Percentiles rank a stretch among this genome's conserved stretches.
These are phyloP conservation scores for Alternaria arborescens DNA, from an alignment of 2,329 filamentous ascomycete genomes.

Conservation along the genomic window DNA sequence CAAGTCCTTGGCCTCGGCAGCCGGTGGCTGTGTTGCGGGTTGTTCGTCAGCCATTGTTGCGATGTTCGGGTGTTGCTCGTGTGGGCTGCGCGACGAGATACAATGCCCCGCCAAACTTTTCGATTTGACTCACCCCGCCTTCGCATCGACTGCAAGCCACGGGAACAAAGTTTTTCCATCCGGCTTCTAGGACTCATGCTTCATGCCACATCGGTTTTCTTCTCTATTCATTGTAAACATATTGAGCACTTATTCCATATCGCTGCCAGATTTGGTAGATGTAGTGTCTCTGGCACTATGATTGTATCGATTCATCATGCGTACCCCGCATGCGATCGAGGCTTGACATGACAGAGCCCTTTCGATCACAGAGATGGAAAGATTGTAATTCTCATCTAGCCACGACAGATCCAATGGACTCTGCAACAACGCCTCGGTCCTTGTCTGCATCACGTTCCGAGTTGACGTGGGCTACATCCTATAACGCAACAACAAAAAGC, in stretches of 20 bases:
- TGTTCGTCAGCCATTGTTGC: conserved; percentile 46
- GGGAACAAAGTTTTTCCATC: conserved; percentile 26
- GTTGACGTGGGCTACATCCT: not conserved
- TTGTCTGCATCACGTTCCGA: not conserved
- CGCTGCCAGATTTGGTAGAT: not conserved
- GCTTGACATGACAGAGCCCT: not conserved
- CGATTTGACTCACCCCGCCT: conserved; percentile 32
- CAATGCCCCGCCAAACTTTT: conserved; percentile 30
- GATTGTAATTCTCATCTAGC: no score
- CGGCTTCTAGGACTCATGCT: conserved; percentile 2
- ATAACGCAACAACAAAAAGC: not conserved
- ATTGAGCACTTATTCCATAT: not conserved
- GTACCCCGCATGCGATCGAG: not conserved
- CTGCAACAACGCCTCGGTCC: no score
- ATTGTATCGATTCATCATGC: not conserved
- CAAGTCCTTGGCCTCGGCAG: conserved; percentile 65
- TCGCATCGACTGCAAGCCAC: conserved; percentile 13
- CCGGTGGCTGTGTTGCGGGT: conserved; percentile 35
- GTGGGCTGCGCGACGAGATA: conserved; percentile 27
- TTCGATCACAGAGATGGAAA: not conserved
- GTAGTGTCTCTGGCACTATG: not conserved
- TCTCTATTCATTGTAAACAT: not conserved
- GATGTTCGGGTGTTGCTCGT: conserved; percentile 25
- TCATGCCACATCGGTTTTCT: not conserved
- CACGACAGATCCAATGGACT: no score